Conservation (phyloP, 805 yeast genomes). For the Candida adriatica region DNA sequence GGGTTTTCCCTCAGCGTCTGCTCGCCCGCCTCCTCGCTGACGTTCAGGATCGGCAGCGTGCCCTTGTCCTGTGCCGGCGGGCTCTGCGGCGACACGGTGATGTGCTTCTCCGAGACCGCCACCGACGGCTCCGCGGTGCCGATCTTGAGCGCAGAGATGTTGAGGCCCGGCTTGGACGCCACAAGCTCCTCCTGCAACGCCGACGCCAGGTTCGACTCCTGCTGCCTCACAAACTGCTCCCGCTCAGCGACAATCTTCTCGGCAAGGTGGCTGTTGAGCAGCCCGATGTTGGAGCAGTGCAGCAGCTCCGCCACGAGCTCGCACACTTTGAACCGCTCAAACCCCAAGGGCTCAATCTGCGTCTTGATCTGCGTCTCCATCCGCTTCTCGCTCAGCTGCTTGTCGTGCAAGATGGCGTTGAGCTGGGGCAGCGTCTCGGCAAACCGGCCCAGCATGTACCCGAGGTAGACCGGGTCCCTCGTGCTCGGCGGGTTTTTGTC, state of each 20-base stretch:
- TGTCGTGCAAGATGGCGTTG: constrained; percentile 36
- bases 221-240: constrained; percentile 48
- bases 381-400: constrained; percentile 19
- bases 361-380: constrained; percentile 40
- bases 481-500: constrained; percentile 84
- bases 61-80: constrained; percentile 11
- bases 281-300: constrained; percentile 94
- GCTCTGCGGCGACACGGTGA: constrained; percentile 22
- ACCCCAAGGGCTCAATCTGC: constrained; percentile 77
- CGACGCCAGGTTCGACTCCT: constrained; percentile 19
- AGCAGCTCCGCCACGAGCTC: constrained; percentile 90
- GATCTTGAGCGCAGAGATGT: constrained; percentile 20
- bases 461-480: constrained; percentile 87
- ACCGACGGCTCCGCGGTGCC: constrained; percentile 26
- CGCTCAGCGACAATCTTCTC: constrained; percentile 63
- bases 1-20: constrained; percentile 40
- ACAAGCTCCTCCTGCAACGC: constrained; percentile 24
- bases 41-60: constrained; percentile 9
- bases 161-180: constrained; percentile 7
- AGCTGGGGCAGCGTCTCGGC: constrained; percentile 54
- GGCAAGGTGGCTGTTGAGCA: constrained; percentile 73
- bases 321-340: constrained; percentile 87
- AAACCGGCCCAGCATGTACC: constrained; percentile 69
- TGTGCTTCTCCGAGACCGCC: constrained; percentile 20
- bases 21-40: constrained; percentile 4